Evolutionary conservation across 2,329 filamentous ascomycete genomes (phyloP).

Genomic region (Sclerotinia glacialis): DNA sequence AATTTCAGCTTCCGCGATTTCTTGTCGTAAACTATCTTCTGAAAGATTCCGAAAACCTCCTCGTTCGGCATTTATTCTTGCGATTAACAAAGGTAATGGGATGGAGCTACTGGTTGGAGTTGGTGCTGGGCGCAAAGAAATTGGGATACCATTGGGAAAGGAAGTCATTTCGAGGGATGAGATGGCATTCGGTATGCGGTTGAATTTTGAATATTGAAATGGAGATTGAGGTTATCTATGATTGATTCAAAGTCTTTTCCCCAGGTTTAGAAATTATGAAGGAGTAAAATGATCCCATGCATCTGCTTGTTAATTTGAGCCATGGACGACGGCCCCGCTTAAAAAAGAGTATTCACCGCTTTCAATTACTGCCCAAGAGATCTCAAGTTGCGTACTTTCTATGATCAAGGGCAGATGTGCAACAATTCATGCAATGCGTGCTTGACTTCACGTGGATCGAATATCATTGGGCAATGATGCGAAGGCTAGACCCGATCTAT

Average conservation of each 20-base stretch:
- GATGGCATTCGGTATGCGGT: not conserved
- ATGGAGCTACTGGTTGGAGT: conserved; percentile 53
- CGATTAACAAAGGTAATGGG: conserved; percentile 70
- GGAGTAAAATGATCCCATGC: not conserved
- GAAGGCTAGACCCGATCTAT: no score
- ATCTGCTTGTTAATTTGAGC: not conserved
- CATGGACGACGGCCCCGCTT: not conserved
- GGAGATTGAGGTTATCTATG: not conserved
- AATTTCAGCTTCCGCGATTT: conserved; percentile 53
- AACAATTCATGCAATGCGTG: no score
- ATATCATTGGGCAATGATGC: no score
- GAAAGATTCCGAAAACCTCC: conserved; percentile 80
- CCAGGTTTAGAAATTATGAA: not conserved
- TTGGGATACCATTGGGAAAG: conserved; percentile 46
- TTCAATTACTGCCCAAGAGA: not conserved
- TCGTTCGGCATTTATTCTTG: conserved; percentile 73
- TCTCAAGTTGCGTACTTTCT: no score
- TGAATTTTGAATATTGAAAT: not conserved
- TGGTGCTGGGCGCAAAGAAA: conserved; percentile 65
- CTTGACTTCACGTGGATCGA: no score
- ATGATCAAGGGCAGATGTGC: no score
- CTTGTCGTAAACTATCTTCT: conserved; percentile 67
- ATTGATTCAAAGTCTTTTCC: not conserved
- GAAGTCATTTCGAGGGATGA: conserved; percentile 28
- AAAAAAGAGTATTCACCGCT: conserved; percentile 10